Conservation (phyloP, 2,329 filamentous ascomycete species). For the Colletotrichum navitas region DNA sequence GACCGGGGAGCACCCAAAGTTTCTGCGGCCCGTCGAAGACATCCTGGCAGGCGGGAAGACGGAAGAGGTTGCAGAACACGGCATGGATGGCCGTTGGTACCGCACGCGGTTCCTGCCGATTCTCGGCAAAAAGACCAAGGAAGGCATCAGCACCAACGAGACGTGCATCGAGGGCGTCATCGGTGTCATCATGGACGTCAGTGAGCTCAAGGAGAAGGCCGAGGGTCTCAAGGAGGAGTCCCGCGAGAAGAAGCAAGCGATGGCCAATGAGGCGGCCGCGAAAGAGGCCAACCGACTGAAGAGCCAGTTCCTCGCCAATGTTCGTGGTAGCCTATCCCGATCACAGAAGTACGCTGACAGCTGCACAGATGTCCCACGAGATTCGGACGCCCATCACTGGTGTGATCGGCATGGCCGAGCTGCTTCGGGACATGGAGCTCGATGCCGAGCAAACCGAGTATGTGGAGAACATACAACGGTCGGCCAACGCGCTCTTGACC, state of each 20-base stretch:
- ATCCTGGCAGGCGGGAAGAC: constrained; percentile 72
- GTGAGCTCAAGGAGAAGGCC: constrained; percentile 76
- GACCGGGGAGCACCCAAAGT: constrained; percentile 60
- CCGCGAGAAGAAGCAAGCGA: constrained; percentile 75
- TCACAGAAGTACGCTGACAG: neutral
- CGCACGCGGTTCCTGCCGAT: constrained; percentile 79
- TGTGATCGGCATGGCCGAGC: constrained; percentile 83
- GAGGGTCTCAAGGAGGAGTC: constrained; percentile 73
- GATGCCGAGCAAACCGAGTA: constrained; percentile 80
- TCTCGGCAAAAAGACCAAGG: constrained; percentile 66
- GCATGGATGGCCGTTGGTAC: constrained; percentile 72
- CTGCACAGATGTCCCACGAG: constrained; percentile 77
- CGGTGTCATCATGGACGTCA: constrained; percentile 84
- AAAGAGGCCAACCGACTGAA: constrained; percentile 86
- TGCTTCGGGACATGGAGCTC: constrained; percentile 76
- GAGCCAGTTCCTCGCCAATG: constrained; percentile 81
- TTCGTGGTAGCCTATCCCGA: constrained; percentile 43
- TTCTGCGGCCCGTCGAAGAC: constrained; percentile 70
- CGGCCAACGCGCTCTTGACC: constrained; percentile 83
- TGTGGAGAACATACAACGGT: constrained; percentile 82
- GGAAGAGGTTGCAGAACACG: constrained; percentile 75
- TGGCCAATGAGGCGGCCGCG: constrained; percentile 82
- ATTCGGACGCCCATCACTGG: constrained; percentile 84
- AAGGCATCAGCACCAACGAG: constrained; percentile 60
- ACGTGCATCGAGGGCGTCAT: constrained; percentile 77